These are phyloP conservation scores for Geotrichum ghanense DNA, from an alignment of 805 yeast species.

Conservation along the genomic window DNA sequence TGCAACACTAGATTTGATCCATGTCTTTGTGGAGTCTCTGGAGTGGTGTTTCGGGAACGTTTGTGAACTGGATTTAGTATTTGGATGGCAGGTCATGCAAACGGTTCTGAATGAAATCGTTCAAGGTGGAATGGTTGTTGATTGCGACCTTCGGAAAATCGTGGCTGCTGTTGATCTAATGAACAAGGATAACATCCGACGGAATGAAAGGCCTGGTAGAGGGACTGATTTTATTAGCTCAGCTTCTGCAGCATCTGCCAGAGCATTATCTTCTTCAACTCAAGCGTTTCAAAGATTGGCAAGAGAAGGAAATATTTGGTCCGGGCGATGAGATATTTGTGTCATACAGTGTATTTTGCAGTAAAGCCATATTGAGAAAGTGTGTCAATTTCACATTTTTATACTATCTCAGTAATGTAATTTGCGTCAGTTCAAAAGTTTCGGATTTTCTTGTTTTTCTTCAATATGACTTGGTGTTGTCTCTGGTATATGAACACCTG, in stretches of 20 bases:
- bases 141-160: constrained; percentile 71
- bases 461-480: too few species aligned
- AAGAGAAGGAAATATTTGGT: constrained; percentile 17
- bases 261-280: constrained; percentile 18
- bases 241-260: constrained; percentile 12
- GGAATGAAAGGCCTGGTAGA: constrained; percentile 3
- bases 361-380: too few species aligned
- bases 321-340: constrained; percentile 4
- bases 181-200: constrained; percentile 17
- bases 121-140: constrained; percentile 97
- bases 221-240: constrained; percentile 14
- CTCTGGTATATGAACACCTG: too few species aligned
- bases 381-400: too few species aligned
- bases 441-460: too few species aligned
- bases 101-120: constrained; percentile 77
- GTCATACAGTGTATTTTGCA: too few species aligned
- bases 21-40: constrained; percentile 90
- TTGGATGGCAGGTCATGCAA: constrained; percentile 95
- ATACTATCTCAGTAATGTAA: too few species aligned
- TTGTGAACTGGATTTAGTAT: constrained; percentile 91
- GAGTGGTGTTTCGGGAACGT: constrained; percentile 91
- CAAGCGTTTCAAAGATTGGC: constrained; percentile 18
- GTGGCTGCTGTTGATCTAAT: constrained; percentile 45
- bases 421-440: too few species aligned
- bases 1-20: constrained; percentile 90